These are phyloP conservation scores for Fusarium tjaetaba DNA, from an alignment of 2,329 filamentous ascomycete species.

Conservation along the genomic window DNA sequence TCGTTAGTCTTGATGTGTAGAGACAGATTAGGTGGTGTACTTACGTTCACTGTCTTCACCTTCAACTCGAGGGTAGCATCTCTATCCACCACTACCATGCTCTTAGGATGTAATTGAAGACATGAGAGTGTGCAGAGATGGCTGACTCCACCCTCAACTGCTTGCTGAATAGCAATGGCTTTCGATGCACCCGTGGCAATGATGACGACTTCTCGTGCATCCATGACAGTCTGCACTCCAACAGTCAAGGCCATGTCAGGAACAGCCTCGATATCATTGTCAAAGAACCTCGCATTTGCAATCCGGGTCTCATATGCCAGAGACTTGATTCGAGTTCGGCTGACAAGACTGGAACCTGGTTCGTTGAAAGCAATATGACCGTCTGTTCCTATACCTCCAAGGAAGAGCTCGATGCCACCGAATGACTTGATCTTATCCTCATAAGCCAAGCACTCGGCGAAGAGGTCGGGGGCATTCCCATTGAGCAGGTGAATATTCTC, in stretches of 20 bases:
- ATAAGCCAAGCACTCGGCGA: not conserved
- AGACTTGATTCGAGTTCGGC: constrained; percentile 8
- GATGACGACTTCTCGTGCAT: constrained; percentile 15
- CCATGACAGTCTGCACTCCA: constrained; percentile 13
- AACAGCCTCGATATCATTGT: not conserved
- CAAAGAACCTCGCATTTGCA: constrained; percentile 4
- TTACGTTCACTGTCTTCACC: constrained; percentile 7
- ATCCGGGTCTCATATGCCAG: constrained; percentile 11
- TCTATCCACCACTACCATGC: constrained; percentile 3
- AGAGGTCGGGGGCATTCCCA: not conserved
- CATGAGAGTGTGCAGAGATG: constrained; percentile 13
- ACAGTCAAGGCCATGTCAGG: constrained; percentile 13
- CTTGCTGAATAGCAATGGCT: not conserved
- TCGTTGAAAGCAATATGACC: constrained; percentile 10
- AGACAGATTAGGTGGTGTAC: rapidly evolving
- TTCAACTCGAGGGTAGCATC: constrained; percentile 15
- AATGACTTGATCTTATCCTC: constrained; percentile 8
- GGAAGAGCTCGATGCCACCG: constrained; percentile 1
- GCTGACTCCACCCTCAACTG: constrained; percentile 3
- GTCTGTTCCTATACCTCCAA: constrained; percentile 7
- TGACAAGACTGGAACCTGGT: constrained; percentile 2
- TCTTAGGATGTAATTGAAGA: constrained; percentile 1
- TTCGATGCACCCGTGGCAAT: not conserved
- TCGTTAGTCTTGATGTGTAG: not conserved
- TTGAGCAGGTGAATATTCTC: constrained; percentile 1